Evolutionary conservation across 2,329 filamentous ascomycete species (phyloP), one percentile per base, ranked within the genome.

Genomic region (Ploettnerulaceae sp.): DNA sequence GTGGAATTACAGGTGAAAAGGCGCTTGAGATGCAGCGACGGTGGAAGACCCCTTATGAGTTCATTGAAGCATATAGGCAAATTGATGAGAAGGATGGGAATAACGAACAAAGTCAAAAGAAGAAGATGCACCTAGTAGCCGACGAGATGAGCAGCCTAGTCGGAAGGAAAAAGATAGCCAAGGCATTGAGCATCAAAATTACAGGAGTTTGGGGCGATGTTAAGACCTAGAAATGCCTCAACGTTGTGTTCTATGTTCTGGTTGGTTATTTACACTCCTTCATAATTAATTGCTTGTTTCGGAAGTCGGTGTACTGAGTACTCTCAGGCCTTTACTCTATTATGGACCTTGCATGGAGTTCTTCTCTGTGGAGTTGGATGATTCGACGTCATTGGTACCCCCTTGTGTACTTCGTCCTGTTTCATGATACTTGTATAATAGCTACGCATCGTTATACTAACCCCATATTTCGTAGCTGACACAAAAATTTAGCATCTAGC

Each of bases 21-120:
- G 87, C 87, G 0, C 65, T 90, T 4, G 86, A 88, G 65, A 88
- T 93, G 9, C 86, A 91, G 61, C 81, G 79, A 55, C 69, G 73
- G n/a, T 93, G 86, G 84, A 78, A 74, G 54, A 91, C 86, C 2
- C 87, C 87, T 0, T 71, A 76, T 48, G 78, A 79, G 1, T 78
- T 93, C 40, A 69, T 87, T n/a, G 77, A 82, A 58, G 86, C 84
- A 0, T 89, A 79, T 58, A 76, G 81, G 55, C 65, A 64, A 1
- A 77, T 79, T 39, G 76, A 72, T 1, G 69, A 69, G 8, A 47
- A 40, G 11, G 58, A 56, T 4, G 53, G 59, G 11, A 66, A 67
- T 15, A 61, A 54, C 0, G 56, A 64, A 20, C 52, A 61, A 12
- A 72, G 73, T 0, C 71, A 67, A 39, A 82, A 78, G 58, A 73